Base-by-base conservation (phyloP, 2,329 filamentous ascomycete species). In the Xylariaceae sp. region DNA sequence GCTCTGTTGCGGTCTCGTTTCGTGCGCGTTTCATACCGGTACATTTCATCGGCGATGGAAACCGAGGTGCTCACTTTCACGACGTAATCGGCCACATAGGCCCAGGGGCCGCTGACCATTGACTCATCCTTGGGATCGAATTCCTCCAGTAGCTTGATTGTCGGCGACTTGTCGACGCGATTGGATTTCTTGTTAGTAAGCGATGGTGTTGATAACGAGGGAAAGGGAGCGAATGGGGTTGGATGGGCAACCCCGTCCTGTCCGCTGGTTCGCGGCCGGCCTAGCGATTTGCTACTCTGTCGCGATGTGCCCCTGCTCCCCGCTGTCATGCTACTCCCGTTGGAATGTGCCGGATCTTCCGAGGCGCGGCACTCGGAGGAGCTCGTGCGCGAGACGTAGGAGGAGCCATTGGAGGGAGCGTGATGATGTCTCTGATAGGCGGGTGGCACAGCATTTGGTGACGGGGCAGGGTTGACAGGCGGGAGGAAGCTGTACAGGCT, bases 1-100 rank as follows among this genome's bases (percentile, higher is more conserved):
- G 72, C 60, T 50, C 64, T 65, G 43, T 64, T 58, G 6, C 53
- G 54, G 30, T 67, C 63, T 18, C 59, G 58, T 47, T 66, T 71
- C 63, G 69, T 64, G 37, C 65, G 69, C 39, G 71, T 68, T 61
- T 83, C 77, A 62, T 85, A 85, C 16, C 72, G 73, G 36, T 72
- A 72, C 62, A 83, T 82, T 65, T 82, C 80, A 53, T 79, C 80
- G 4, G 70, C 68, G 21, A 85, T 69, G 44, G 75, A 74, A 18
- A 72, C 76, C n/a, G 78, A 77, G 22, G 80, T 69, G 59, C 80
- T 76, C 51, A 90, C 75, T 51, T 81, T 79, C 44, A 86, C 76
- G 19, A 88, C 86, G 57, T 89, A 83, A 66, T 95, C 89, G 36
- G 87, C 89, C 5, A 96, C 86, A 68, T 90, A 96, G 2, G 91